phyloP scores from a whole-genome alignment of 108 stramenopile genomes.

The Nitzschia sp. region DNA sequence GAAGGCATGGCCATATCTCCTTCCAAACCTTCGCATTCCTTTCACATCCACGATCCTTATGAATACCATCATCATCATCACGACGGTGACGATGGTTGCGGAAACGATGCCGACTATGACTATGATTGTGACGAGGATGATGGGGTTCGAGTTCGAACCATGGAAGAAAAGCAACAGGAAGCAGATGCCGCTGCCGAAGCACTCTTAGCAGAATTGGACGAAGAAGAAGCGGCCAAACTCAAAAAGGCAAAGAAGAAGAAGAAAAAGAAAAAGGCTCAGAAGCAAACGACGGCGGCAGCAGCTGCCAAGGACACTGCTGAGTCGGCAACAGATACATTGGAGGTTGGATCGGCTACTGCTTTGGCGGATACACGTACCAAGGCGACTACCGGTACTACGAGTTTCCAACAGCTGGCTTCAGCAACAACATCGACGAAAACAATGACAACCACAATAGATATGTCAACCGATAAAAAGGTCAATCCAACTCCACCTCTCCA shows the following conservation, averaged over 20 bases:
- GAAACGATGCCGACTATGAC: too few relatives aligned
- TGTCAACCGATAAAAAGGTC: too few relatives aligned
- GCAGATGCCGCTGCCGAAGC: constrained; percentile 88
- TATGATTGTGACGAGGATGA: background rate
- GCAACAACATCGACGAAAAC: background rate
- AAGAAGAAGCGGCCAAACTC: constrained; percentile 66
- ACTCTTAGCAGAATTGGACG: constrained; percentile 83
- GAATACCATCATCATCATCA: too few relatives aligned
- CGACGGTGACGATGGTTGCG: too few relatives aligned
- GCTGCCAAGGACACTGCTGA: too few relatives aligned
- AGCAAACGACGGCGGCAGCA: constrained; percentile 18
- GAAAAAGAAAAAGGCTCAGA: constrained; percentile 83
- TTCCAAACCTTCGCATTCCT: too few relatives aligned
- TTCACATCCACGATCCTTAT: too few relatives aligned
- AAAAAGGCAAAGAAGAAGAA: constrained; percentile 62
- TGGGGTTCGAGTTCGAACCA: constrained; percentile 5
- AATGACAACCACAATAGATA: too few relatives aligned
- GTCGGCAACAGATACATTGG: background rate
- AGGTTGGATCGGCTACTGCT: background rate
- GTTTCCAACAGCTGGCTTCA: too few relatives aligned
- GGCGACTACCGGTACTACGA: background rate
- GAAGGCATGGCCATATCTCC: too few relatives aligned
- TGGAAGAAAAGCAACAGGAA: constrained; percentile 60
- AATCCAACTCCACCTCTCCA: too few relatives aligned
- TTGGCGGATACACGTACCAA: background rate